Percentiles rank a stretch among this genome's conserved stretches.
phyloP scores from a whole-genome alignment of 2,329 filamentous ascomycete species.

The Endothia cerciana region DNA sequence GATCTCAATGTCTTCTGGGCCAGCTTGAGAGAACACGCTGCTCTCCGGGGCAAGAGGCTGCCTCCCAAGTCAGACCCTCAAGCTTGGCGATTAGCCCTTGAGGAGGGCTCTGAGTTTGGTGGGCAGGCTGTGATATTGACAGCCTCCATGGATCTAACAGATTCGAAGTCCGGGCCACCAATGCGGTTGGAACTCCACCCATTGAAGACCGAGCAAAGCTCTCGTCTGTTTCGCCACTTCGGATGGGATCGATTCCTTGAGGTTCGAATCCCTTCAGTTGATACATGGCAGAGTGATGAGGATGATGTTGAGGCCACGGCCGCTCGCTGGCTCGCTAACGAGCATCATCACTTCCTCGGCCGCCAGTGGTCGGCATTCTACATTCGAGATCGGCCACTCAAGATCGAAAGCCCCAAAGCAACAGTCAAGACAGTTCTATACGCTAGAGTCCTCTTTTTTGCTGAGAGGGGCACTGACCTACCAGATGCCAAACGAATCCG shows the following conservation, averaged over 20 bases:
- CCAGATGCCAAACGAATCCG: conserved; percentile 5
- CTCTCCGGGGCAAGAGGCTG: conserved; percentile 50
- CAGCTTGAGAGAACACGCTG: conserved; percentile 8
- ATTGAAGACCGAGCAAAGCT: conserved; percentile 51
- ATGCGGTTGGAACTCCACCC: conserved; percentile 54
- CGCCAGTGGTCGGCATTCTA: conserved; percentile 55
- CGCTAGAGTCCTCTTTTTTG: conserved; percentile 58
- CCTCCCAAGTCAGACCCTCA: conserved; percentile 49
- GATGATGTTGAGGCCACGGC: conserved; percentile 39
- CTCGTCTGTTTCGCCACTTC: conserved; percentile 60
- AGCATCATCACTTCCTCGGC: conserved; percentile 49
- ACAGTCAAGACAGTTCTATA: conserved; percentile 39
- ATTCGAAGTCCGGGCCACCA: conserved; percentile 41
- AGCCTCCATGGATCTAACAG: conserved; percentile 18
- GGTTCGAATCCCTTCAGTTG: conserved; percentile 51
- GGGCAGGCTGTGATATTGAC: conserved; percentile 23
- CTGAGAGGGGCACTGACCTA: conserved; percentile 54
- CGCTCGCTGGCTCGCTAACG: conserved; percentile 46
- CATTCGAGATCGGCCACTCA: conserved; percentile 42
- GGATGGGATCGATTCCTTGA: conserved; percentile 64
- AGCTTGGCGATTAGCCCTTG: conserved; percentile 51
- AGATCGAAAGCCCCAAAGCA: conserved; percentile 41
- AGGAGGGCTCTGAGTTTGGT: conserved; percentile 8
- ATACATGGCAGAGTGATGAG: conserved; percentile 38
- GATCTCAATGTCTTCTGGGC: conserved; percentile 48